Percentiles rank a stretch among this genome's conserved stretches.
Evolutionary conservation across 2,329 filamentous ascomycete species (phyloP).

Genomic region (Penicillium sp.): DNA sequence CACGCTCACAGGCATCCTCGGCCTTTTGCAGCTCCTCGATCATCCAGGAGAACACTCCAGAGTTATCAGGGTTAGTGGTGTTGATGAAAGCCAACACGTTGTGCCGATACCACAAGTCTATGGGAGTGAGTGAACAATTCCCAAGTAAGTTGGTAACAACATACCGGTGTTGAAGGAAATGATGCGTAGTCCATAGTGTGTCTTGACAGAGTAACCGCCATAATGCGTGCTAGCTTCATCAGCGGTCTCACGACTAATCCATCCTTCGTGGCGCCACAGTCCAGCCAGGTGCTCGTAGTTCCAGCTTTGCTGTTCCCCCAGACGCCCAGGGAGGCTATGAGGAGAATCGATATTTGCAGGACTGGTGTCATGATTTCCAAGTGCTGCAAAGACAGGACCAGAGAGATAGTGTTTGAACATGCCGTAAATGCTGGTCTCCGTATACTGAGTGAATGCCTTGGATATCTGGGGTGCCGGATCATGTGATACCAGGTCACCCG

Average conservation of each 20-base stretch:
- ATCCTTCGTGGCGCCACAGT: conserved; percentile 56
- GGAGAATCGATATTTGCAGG: conserved; percentile 54
- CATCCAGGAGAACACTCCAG: conserved; percentile 50
- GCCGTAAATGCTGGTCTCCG: conserved; percentile 52
- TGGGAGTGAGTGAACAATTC: not conserved
- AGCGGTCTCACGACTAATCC: conserved; percentile 49
- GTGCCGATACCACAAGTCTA: conserved; percentile 29
- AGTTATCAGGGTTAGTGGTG: conserved; percentile 50
- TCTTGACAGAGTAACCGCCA: conserved; percentile 55
- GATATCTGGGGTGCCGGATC: conserved; percentile 53
- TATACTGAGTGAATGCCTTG: conserved; percentile 52
- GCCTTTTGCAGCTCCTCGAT: conserved; percentile 53
- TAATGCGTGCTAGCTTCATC: conserved; percentile 53
- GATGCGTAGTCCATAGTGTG: conserved; percentile 52
- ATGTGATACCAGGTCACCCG: conserved; percentile 57
- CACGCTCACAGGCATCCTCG: conserved; percentile 52
- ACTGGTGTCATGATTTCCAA: conserved; percentile 59
- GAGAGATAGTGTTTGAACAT: conserved; percentile 58
- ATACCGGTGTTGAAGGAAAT: conserved; percentile 53
- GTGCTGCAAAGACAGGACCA: conserved; percentile 54
- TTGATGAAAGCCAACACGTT: conserved; percentile 54
- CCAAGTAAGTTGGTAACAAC: conserved; percentile 37
- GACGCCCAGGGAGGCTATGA: conserved; percentile 51
- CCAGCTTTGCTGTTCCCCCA: conserved; percentile 58
- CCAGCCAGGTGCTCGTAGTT: conserved; percentile 56